Evolutionary conservation across 1,139 yeast species (phyloP).

Genomic region (Hemisphaericaspora lyxosophila): DNA sequence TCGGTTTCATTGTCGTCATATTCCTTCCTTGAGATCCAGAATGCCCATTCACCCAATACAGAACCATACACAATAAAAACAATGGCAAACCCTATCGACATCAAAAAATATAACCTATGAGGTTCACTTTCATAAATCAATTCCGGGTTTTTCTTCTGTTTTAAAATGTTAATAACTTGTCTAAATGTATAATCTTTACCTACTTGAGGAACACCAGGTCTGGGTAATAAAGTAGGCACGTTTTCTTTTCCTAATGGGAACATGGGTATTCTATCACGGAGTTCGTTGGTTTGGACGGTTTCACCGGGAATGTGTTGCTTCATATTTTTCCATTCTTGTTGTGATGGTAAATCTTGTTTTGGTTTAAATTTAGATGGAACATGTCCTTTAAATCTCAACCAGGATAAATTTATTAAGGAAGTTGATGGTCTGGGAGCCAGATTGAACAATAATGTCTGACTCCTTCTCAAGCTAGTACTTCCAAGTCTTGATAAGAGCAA

Average conservation of each 20-base stretch:
- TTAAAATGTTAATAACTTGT: constrained; percentile 63
- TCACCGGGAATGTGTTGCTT: constrained; percentile 64
- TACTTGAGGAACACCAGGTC: constrained; percentile 72
- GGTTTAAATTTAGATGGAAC: constrained; percentile 26
- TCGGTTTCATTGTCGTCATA: constrained; percentile 59
- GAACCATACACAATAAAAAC: constrained; percentile 68
- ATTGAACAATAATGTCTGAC: neutral
- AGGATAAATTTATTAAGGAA: neutral
- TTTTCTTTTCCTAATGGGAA: constrained; percentile 68
- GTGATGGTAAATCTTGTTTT: constrained; percentile 31
- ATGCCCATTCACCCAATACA: constrained; percentile 59
- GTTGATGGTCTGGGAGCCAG: neutral
- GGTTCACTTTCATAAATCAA: constrained; percentile 82
- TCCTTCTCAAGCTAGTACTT: neutral
- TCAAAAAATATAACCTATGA: constrained; percentile 70
- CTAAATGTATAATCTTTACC: constrained; percentile 56
- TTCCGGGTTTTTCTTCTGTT: constrained; percentile 62
- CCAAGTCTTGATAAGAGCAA: constrained; percentile 4
- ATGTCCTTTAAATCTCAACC: constrained; percentile 25
- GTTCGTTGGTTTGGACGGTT: constrained; percentile 46
- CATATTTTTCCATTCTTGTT: constrained; percentile 46
- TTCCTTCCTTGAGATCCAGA: constrained; percentile 54
- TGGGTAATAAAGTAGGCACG: constrained; percentile 68
- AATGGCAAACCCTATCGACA: constrained; percentile 67
- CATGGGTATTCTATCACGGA: constrained; percentile 54